A percentile compares a stretch with the other conserved stretches of the same genome.
Conservation (phyloP, 805 yeast species). For the Yamadazyma kitorensis region DNA sequence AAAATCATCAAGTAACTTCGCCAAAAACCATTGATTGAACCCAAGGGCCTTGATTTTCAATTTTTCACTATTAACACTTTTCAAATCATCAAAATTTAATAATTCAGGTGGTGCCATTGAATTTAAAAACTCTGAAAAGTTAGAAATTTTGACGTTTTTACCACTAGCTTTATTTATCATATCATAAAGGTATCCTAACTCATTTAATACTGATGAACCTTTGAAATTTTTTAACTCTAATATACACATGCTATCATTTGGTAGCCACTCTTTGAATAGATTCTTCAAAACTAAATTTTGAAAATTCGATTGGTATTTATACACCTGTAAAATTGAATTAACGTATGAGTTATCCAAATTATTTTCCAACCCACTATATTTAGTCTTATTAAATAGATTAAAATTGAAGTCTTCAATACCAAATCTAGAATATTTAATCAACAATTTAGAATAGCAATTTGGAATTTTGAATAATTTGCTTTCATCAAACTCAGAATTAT, state of each 20-base stretch:
- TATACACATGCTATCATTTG: conserved; percentile 33
- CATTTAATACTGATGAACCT: conserved; percentile 62
- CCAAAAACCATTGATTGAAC: conserved; percentile 60
- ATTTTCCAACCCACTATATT: conserved; percentile 78
- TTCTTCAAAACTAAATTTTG: conserved; percentile 61
- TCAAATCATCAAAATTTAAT: conserved; percentile 47
- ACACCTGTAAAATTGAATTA: conserved; percentile 76
- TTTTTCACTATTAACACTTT: conserved; percentile 40
- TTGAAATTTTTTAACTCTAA: conserved; percentile 28
- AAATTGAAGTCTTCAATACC: conserved; percentile 96
- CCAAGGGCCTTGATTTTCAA: conserved; percentile 47
- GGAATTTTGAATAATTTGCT: conserved; percentile 44
- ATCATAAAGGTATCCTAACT: conserved; percentile 85
- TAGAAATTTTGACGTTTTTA: conserved; percentile 74
- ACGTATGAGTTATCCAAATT: conserved; percentile 72
- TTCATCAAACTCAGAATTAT: conserved; percentile 8
- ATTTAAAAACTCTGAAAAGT: conserved; percentile 52
- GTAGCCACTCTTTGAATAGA: conserved; percentile 48
- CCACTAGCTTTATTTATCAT: conserved; percentile 85
- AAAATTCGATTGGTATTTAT: conserved; percentile 71
- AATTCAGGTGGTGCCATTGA: conserved; percentile 53
- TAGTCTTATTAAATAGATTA: conserved; percentile 72
- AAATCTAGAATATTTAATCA: conserved; percentile 79
- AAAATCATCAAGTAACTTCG: conserved; percentile 52
- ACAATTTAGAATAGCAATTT: conserved; percentile 69